These are phyloP conservation scores for Moricandia moricandioides DNA, from an alignment of 345 rosid species.

Conservation along the genomic window DNA sequence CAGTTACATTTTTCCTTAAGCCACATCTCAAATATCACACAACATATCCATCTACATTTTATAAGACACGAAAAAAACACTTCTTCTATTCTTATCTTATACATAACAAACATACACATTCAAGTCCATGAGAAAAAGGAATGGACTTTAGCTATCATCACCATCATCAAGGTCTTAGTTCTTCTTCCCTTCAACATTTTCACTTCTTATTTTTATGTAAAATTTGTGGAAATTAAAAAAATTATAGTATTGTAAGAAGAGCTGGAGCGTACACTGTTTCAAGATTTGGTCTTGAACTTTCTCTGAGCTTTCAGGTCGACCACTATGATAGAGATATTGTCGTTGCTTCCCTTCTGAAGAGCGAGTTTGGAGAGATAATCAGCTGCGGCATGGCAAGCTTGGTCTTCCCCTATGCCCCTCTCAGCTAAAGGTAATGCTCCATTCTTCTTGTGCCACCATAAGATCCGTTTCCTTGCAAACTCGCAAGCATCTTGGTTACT, in stretches of 20 bases:
- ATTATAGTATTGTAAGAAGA: conserved; percentile 22
- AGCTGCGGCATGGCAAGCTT: conserved; percentile 77
- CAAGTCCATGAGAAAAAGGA: conserved; percentile 70
- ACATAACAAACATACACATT: conserved; percentile 43
- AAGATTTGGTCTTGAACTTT: conserved; percentile 69
- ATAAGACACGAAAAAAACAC: neutral
- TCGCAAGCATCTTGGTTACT: conserved; percentile 92
- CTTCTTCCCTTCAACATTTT: conserved; percentile 28
- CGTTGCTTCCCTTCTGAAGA: conserved; percentile 75
- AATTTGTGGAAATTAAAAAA: conserved; percentile 31
- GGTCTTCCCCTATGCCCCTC: conserved; percentile 70
- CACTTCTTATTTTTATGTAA: conserved; percentile 34
- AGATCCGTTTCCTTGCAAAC: conserved; percentile 69
- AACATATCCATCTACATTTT: conserved; percentile 22
- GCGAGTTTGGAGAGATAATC: conserved; percentile 74
- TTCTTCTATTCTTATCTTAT: conserved; percentile 39
- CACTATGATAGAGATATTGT: conserved; percentile 79
- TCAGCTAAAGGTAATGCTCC: conserved; percentile 46
- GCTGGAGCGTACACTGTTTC: conserved; percentile 26
- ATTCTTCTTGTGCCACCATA: conserved; percentile 76
- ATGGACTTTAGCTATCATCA: conserved; percentile 60
- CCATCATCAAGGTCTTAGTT: conserved; percentile 30
- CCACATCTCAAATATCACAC: conserved; percentile 25
- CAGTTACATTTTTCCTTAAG: conserved; percentile 22
- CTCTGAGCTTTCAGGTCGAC: conserved; percentile 89